Evolutionary conservation across 495 filamentous ascomycete species (phyloP).

Genomic region (Cladorrhinum samala): DNA sequence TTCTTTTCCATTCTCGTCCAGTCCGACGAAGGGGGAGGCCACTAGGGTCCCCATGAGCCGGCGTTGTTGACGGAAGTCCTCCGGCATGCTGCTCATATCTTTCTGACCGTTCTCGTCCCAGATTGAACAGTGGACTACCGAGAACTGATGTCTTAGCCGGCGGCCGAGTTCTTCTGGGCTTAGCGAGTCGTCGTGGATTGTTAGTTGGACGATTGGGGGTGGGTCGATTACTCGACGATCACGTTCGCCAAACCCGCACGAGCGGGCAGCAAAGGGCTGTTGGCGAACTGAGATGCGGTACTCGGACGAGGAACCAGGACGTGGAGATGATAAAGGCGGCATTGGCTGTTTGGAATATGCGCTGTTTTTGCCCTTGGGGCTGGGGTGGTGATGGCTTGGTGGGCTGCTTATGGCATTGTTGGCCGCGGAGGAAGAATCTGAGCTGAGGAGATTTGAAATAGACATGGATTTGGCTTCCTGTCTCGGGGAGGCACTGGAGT

Average conservation of each 20-base stretch:
- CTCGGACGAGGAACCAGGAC: conserved; percentile 11
- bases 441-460: conserved; percentile 40
- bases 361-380: conserved; percentile 29
- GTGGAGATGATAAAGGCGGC: conserved; percentile 19
- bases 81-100: conserved; percentile 55
- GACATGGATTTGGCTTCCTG: conserved; percentile 38
- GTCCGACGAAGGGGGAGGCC: conserved; percentile 63
- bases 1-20: conserved; percentile 58
- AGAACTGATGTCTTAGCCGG: conserved; percentile 66
- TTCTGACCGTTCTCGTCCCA: conserved; percentile 56
- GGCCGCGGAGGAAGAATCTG: conserved; percentile 25
- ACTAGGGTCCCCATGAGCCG: conserved; percentile 76
- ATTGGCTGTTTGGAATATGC: conserved; percentile 28
- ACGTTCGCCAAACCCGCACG: conserved; percentile 89
- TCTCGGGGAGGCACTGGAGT: conserved; percentile 23
- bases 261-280: conserved; percentile 82
- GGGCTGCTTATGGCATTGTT: conserved; percentile 13
- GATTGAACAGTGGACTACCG: conserved; percentile 77
- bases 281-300: conserved; percentile 69
- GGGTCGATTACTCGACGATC: conserved; percentile 93
- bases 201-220: conserved; percentile 87
- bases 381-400: conserved; percentile 9
- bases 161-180: conserved; percentile 46
- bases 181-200: conserved; percentile 57
- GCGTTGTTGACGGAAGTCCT: conserved; percentile 55